Evolutionary conservation across 179 eudicot genomes (phyloP), one percentile per base, ranked within the genome.

Genomic region (Camellia oleifera): DNA sequence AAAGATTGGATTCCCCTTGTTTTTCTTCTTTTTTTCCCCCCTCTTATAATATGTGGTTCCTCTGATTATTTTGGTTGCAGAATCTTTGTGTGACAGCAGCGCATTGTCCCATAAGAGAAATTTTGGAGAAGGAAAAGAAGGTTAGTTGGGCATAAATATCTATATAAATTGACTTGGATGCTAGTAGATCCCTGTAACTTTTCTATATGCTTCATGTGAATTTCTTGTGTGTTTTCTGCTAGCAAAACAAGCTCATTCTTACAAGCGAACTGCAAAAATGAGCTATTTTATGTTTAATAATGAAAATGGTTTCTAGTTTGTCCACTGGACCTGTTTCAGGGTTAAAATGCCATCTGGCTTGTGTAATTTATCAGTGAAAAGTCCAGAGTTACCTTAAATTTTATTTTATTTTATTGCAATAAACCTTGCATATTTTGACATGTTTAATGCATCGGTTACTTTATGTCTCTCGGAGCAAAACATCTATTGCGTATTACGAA

Each of bases 71-170:
- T 80, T 81, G 71, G 73, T 78, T 79, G 77, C 95, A 95, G 99
- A 95, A 95, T 86, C 88, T 95, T 10, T 95, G 99, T 76, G 92
- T 95, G 75, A 90, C 97, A 73, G 98, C 98, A 60, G 98, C 98
- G 76, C 93, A 95, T 82, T 89, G 97, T 81, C 99, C 98, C 54
- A 95, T 95, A 78, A 88, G 99, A 87, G 98, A 95, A 90, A 87
- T 95, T 79, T 81, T 93, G 81, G 95, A 90, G 83, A 94, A 84
- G 84, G 99, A 95, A 78, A 93, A 91, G 83, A 89, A 93, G 98
- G 98, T 92, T 69, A 77, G 74, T 75, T 26, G 45, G 40, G 26
- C 7, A 56, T 73, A 48, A 32, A 32, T 32, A 32, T 32, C 40
- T 32, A 32, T 32, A 32, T 32, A 1, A 75, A 50, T 65, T 65